These are phyloP conservation scores for Tylopilus vinaceipallidus DNA, from an alignment of 768 basidiomycete species.

Conservation along the genomic window DNA sequence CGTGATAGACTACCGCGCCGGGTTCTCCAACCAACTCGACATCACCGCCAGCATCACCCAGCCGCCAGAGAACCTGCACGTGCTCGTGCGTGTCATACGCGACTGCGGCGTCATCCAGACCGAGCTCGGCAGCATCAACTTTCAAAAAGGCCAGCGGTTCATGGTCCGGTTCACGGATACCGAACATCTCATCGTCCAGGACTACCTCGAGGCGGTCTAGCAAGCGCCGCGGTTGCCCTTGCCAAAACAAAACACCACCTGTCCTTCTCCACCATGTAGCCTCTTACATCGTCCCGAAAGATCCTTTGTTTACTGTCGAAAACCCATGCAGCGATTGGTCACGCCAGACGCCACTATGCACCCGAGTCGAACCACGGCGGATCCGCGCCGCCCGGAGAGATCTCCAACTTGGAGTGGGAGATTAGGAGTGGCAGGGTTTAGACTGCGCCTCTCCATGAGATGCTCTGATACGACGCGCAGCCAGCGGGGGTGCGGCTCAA, in stretches of 20 bases:
- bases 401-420: slow-evolving; percentile 78
- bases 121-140: slow-evolving; percentile 87
- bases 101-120: slow-evolving; percentile 94
- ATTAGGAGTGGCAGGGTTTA: slow-evolving; percentile 59
- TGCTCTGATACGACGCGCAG: slow-evolving; percentile 34
- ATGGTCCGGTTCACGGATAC: slow-evolving; percentile 86
- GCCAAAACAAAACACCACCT: no score
- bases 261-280: no score
- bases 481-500: no score
- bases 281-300: no score
- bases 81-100: slow-evolving; percentile 78
- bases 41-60: slow-evolving; percentile 77
- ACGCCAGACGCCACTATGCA: slow-evolving; percentile 24
- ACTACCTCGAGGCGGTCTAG: slow-evolving; percentile 87
- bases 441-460: slow-evolving; percentile 10
- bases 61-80: slow-evolving; percentile 88
- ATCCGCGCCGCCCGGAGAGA: slow-evolving; percentile 10
- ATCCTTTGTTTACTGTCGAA: slow-evolving; percentile 25
- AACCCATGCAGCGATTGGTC: no score
- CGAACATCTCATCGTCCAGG: slow-evolving; percentile 92
- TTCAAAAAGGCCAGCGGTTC: slow-evolving; percentile 86
- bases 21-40: slow-evolving; percentile 85
- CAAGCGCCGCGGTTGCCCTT: no score
- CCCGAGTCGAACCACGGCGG: slow-evolving; percentile 15
- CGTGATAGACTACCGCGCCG: slow-evolving; percentile 80